Conservation (phyloP, 345 rosid species). For the Brassica rapa region DNA sequence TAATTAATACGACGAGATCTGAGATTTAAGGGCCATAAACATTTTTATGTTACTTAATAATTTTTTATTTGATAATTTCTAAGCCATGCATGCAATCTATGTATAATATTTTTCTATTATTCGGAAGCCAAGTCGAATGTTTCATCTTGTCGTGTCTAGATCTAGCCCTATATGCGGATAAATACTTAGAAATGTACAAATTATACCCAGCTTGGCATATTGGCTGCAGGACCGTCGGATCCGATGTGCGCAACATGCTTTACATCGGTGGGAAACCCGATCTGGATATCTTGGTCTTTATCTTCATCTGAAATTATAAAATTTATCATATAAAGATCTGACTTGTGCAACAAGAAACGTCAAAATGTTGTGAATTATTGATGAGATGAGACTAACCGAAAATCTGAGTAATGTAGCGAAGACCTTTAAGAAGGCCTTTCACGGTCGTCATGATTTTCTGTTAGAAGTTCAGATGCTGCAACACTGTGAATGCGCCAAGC, state of each 20-base stretch:
- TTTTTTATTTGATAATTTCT: too few species aligned
- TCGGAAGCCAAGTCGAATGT: too few species aligned
- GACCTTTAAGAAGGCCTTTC: slow-evolving; percentile 63
- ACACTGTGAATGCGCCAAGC: background rate
- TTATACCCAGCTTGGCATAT: slow-evolving; percentile 64
- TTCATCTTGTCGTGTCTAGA: too few species aligned
- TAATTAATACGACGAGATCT: background rate
- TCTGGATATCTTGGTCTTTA: slow-evolving; percentile 59
- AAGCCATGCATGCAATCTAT: too few species aligned
- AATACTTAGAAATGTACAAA: slow-evolving; percentile 17
- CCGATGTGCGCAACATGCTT: slow-evolving; percentile 83
- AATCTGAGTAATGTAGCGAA: slow-evolving; percentile 54
- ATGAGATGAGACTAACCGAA: slow-evolving; percentile 45
- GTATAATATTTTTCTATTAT: too few species aligned
- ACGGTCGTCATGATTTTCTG: slow-evolving; percentile 36
- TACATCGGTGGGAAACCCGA: slow-evolving; percentile 78
- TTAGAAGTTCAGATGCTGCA: slow-evolving; percentile 14
- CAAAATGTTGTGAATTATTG: background rate
- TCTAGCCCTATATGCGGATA: background rate
- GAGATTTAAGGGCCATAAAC: too few species aligned
- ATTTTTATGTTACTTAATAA: too few species aligned
- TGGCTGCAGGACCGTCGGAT: slow-evolving; percentile 57
- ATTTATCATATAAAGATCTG: background rate
- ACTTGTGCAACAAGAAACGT: slow-evolving; percentile 11
- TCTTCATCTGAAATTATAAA: slow-evolving; percentile 45